Base-by-base conservation (phyloP, 1,284 basidiomycete species). In the Trametes sp. region DNA sequence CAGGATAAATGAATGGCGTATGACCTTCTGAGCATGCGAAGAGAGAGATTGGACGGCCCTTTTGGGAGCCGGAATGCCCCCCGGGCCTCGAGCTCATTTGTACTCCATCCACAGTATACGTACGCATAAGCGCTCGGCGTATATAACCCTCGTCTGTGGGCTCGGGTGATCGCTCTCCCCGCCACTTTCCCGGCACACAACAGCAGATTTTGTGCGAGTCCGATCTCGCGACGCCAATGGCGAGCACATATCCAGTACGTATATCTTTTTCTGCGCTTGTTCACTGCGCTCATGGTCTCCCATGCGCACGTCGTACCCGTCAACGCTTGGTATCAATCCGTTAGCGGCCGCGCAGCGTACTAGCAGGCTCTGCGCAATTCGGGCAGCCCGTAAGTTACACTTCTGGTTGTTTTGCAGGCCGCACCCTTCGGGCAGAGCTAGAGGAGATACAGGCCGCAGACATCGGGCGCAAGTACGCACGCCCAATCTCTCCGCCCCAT, bases 361-460 rank as follows among this genome's bases (percentile, higher is more conserved):
- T n/a, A n/a, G n/a, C n/a, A 2, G 16, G 24, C n/a, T 16, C 11
- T 5, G 5, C 28, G 13, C 9, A 44, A 9, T n/a, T 48, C 11
- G 45, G 51, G 11, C 45, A 19, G 16, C 58, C 58, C 0, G 51
- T 41, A 9, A 28, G 11, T 14, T 54, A 48, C 51, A 29, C 31
- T 2, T 31, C 11, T 2, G 65, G 62, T 13, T 49, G 42, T n/a
- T 46, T 65, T 28, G 49, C 60, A 10, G 61, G 58, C 11, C 61
- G 61, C 14, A 57, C 52, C 11, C 41, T 67, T 26, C 65, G 67
- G 16, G 58, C 44, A 5, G 42, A 59, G 21, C 38, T 69, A 26
- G 28, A 63, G 23, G 67, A 69, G 33, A 28, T 67, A 14, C 68
- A 69, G 53, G 63, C 67, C 19, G 68, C 68, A 2, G 61, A 67